phyloP scores from a whole-genome alignment of 2,329 filamentous ascomycete genomes.

The Stachybotrys elegans region DNA sequence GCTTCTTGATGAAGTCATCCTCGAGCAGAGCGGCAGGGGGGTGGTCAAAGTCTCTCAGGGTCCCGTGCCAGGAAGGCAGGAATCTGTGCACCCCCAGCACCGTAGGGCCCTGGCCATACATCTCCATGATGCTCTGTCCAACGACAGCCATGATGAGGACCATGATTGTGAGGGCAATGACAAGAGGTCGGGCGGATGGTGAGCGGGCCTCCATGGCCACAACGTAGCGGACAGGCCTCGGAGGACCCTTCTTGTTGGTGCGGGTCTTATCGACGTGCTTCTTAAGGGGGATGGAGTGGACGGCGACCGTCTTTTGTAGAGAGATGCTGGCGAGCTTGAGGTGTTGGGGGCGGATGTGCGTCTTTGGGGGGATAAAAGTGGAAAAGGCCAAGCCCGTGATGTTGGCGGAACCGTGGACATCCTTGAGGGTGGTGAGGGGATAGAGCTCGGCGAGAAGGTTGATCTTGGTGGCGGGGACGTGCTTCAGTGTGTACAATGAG shows the following conservation, averaged over 20 bases:
- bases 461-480: constrained; percentile 41
- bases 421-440: constrained; percentile 46
- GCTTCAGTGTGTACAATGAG: constrained; percentile 72
- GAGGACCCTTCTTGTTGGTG: constrained; percentile 29
- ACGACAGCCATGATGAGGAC: constrained; percentile 57
- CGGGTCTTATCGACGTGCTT: constrained; percentile 32
- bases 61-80: constrained; percentile 43
- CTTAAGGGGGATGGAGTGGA: constrained; percentile 72
- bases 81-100: constrained; percentile 50
- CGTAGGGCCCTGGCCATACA: constrained; percentile 52
- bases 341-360: constrained; percentile 27
- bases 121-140: constrained; percentile 60
- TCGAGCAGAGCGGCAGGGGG: constrained; percentile 19
- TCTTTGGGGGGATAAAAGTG: constrained; percentile 49
- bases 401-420: constrained; percentile 47
- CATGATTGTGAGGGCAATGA: constrained; percentile 50
- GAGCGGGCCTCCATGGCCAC: constrained; percentile 54
- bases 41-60: constrained; percentile 19
- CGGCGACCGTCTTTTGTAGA: constrained; percentile 71
- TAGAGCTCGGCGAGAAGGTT: constrained; percentile 48
- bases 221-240: constrained; percentile 62
- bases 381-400: constrained; percentile 58
- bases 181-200: constrained; percentile 45
- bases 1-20: constrained; percentile 30
- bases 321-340: constrained; percentile 78